Percentiles rank a stretch among this genome's conserved stretches.
Evolutionary conservation across 2,329 filamentous ascomycete species (phyloP).

Genomic region (Colletotrichum limetticola): DNA sequence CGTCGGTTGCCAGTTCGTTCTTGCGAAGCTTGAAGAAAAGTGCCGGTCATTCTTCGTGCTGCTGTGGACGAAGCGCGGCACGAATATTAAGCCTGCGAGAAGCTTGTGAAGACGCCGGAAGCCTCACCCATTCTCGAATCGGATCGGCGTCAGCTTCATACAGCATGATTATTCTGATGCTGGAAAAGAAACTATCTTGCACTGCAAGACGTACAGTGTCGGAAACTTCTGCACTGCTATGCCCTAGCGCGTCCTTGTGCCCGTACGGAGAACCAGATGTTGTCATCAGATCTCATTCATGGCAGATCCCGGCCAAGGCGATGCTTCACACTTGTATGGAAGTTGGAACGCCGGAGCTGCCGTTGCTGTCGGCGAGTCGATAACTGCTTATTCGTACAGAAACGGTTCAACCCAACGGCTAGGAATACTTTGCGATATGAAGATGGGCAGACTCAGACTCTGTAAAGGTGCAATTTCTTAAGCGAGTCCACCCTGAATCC

Average conservation of each 20-base stretch:
- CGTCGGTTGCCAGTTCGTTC: conserved; percentile 8
- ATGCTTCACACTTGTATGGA: neutral
- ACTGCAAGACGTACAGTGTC: neutral
- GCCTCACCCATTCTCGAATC: neutral
- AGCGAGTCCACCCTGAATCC: neutral
- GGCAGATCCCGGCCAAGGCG: conserved; percentile 2
- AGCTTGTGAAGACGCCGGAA: neutral
- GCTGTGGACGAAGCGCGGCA: conserved; percentile 2
- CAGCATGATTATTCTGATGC: neutral
- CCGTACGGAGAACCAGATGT: neutral
- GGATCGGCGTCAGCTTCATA: neutral
- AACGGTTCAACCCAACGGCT: neutral
- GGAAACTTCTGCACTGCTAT: neutral
- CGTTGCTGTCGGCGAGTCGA: neutral
- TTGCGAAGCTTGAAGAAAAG: conserved; percentile 11
- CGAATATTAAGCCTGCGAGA: conserved; percentile 15
- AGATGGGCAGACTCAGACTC: conserved; percentile 12
- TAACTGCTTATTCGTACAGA: neutral
- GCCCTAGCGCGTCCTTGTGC: neutral
- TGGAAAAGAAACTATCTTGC: neutral
- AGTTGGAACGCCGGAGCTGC: neutral
- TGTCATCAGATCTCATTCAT: conserved; percentile 17
- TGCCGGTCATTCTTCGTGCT: conserved; percentile 6
- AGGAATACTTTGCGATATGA: neutral
- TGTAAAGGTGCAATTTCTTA: neutral